Evolutionary conservation across 768 basidiomycete genomes (phyloP).

Genomic region (Gyrodon lividus): DNA sequence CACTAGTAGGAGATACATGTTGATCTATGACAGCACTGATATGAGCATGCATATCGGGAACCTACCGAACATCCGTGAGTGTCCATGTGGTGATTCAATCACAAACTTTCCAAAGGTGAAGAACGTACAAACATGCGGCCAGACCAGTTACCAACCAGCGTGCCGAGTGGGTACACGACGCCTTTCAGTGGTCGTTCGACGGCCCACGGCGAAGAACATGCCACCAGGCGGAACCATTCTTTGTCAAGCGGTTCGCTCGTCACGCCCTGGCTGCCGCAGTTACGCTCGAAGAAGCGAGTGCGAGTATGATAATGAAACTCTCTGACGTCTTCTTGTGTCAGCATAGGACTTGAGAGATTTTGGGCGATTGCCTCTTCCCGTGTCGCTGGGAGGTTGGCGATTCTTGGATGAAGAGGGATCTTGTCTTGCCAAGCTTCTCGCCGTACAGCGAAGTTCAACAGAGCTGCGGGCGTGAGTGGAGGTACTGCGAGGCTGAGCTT

Average conservation of each 20-base stretch:
- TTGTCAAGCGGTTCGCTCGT: conserved; percentile 38
- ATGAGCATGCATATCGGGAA: conserved; percentile 25
- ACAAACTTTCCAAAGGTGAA: conserved; percentile 1
- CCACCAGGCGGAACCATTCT: conserved; percentile 49
- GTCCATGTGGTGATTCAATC: conserved; percentile 6
- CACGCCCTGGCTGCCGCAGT: conserved; percentile 15
- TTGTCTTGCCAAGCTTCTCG: conserved; percentile 37
- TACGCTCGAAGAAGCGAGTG: conserved; percentile 28
- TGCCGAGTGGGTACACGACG: conserved; percentile 42
- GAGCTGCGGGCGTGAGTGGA: conserved; percentile 39
- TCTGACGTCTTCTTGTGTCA: conserved; percentile 38
- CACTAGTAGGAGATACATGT: conserved; percentile 17
- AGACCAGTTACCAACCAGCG: conserved; percentile 44
- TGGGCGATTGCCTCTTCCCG: conserved; percentile 33
- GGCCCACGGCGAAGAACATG: conserved; percentile 40
- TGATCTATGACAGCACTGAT: conserved; percentile 22
- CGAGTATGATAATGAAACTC: conserved; percentile 40
- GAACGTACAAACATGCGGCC: conserved; percentile 46
- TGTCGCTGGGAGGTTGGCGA: conserved; percentile 33
- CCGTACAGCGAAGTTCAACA: conserved; percentile 37
- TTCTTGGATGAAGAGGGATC: conserved; percentile 21
- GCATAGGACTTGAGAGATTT: conserved; percentile 31
- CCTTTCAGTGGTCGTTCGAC: conserved; percentile 39
- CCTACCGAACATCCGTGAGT: conserved; percentile 24
- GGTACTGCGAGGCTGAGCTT: conserved; percentile 42